Percentiles rank a stretch among this genome's conserved stretches.
Conservation (phyloP, 2,329 filamentous ascomycete species). For the Beauveria sp. region DNA sequence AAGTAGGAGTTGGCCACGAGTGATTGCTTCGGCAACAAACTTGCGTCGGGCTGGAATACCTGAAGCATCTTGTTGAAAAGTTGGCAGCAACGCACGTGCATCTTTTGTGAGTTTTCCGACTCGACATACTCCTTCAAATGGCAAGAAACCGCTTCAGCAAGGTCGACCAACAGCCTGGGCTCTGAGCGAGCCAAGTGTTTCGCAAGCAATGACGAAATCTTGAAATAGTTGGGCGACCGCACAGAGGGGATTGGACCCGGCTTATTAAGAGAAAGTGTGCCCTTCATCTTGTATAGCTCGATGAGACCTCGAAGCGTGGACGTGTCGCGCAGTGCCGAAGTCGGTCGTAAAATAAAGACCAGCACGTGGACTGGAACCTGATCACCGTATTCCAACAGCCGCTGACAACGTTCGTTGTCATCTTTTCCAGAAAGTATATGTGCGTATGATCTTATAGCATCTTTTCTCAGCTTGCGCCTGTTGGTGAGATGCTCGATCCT, state of each 20-base stretch:
- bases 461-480: conserved; percentile 16
- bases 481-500: conserved; percentile 15
- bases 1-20: conserved; percentile 24
- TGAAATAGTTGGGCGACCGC: conserved; percentile 19
- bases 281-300: conserved; percentile 16
- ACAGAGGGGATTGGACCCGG: conserved; percentile 7
- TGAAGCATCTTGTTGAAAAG: conserved; percentile 25
- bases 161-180: conserved; percentile 24
- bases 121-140: conserved; percentile 20
- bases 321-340: conserved; percentile 18
- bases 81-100: conserved; percentile 22
- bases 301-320: conserved; percentile 21
- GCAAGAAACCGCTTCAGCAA: conserved; percentile 21
- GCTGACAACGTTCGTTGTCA: conserved; percentile 25
- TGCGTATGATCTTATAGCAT: conserved; percentile 20
- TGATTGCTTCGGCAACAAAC: conserved; percentile 18
- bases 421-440: conserved; percentile 22
- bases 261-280: background rate
- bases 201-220: conserved; percentile 20
- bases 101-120: conserved; percentile 12
- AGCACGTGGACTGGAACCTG: conserved; percentile 21
- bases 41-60: conserved; percentile 20
- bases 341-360: conserved; percentile 22
- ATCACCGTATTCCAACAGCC: conserved; percentile 21
- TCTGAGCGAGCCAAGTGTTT: conserved; percentile 26